phyloP scores from a whole-genome alignment of 768 basidiomycete genomes.

The Tricholoma hemisulphureum region DNA sequence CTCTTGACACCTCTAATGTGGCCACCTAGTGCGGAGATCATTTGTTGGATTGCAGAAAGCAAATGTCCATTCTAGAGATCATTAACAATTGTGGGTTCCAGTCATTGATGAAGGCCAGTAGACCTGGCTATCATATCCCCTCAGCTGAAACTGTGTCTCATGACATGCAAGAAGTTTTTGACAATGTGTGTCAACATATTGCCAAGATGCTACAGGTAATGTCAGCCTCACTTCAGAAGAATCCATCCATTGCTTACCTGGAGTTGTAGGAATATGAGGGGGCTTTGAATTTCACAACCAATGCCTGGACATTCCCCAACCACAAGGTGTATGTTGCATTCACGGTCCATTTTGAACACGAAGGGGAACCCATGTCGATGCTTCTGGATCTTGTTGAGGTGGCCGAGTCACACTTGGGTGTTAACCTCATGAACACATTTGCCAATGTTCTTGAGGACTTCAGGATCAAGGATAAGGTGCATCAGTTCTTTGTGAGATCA shows the following conservation, averaged over 20 bases:
- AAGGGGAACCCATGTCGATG: slow-evolving; percentile 20
- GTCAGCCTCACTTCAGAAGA: not conserved
- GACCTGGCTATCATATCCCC: slow-evolving; percentile 31
- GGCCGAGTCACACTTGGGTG: slow-evolving; percentile 31
- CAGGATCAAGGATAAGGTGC: slow-evolving; percentile 9
- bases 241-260: no score
- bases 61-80: slow-evolving; percentile 28
- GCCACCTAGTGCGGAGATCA: slow-evolving; percentile 27
- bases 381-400: slow-evolving; percentile 40
- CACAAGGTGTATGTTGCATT: slow-evolving; percentile 28
- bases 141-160: slow-evolving; percentile 26
- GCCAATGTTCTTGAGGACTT: slow-evolving; percentile 32
- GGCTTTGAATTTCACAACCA: slow-evolving; percentile 29
- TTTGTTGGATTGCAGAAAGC: slow-evolving; percentile 13
- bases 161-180: slow-evolving; percentile 30
- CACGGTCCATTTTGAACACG: slow-evolving; percentile 28
- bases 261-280: slow-evolving; percentile 30
- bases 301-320: slow-evolving; percentile 36
- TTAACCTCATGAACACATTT: slow-evolving; percentile 35
- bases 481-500: no score
- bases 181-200: slow-evolving; percentile 12
- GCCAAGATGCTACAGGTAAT: slow-evolving; percentile 27
- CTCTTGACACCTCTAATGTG: not conserved
- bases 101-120: slow-evolving; percentile 29
- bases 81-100: slow-evolving; percentile 29